A percentile compares a stretch with the other conserved stretches of the same genome.
phyloP scores from a whole-genome alignment of 495 filamentous ascomycete genomes.

The Annulohypoxylon maeteangense region DNA sequence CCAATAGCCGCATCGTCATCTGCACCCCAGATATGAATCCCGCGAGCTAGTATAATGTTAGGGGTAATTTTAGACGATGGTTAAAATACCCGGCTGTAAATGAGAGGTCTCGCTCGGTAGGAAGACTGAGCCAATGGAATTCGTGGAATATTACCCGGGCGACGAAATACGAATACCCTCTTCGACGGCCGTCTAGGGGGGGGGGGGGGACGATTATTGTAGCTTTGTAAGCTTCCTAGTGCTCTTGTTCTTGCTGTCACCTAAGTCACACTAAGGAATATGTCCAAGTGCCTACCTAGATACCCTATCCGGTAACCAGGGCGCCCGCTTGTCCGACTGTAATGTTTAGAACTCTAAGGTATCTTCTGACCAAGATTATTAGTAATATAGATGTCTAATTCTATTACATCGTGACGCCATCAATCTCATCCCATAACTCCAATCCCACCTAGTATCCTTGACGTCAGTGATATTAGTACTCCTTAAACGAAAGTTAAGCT shows the following conservation, averaged over 20 bases:
- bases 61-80: conserved; percentile 22
- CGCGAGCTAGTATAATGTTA: conserved; percentile 11
- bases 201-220: not conserved
- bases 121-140: conserved; percentile 20
- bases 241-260: too few species aligned
- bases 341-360: too few species aligned
- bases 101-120: conserved; percentile 19
- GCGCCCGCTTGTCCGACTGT: conserved; percentile 31
- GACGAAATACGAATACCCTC: conserved; percentile 16
- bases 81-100: conserved; percentile 39
- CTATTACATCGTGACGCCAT: not conserved
- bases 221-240: not conserved
- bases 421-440: not conserved
- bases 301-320: conserved; percentile 10
- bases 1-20: conserved; percentile 18
- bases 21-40: conserved; percentile 35
- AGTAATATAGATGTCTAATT: not conserved
- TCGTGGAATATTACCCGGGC: conserved; percentile 31
- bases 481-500: not conserved
- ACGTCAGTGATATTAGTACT: not conserved
- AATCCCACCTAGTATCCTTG: not conserved
- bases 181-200: not conserved
- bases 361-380: not conserved
- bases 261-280: not conserved
- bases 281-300: not conserved